Evolutionary conservation across 805 yeast species (phyloP).

Genomic region (Isabelozyma pseudorhagii): DNA sequence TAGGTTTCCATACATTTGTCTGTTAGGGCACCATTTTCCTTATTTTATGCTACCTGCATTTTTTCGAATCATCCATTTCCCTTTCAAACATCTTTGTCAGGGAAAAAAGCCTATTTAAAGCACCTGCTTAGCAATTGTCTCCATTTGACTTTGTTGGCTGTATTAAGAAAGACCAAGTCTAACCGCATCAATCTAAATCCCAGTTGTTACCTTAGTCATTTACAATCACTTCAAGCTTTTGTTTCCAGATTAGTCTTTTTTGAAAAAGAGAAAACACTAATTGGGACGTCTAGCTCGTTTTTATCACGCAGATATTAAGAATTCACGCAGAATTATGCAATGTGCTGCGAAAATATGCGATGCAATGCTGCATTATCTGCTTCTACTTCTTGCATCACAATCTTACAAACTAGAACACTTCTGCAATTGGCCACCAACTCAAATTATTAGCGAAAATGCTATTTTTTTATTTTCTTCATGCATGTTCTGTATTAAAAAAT

Average conservation of each 20-base stretch:
- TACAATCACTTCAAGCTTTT: background rate
- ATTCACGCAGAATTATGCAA: background rate
- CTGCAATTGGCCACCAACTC: background rate
- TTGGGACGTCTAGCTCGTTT: background rate
- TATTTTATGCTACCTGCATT: background rate
- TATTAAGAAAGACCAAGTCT: background rate
- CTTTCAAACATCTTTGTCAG: background rate
- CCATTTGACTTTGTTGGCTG: no score
- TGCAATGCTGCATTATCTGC: background rate
- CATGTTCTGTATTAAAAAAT: background rate
- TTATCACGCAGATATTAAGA: background rate
- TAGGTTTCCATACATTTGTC: background rate
- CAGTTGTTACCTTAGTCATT: background rate
- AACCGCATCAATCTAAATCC: background rate
- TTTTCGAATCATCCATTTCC: background rate
- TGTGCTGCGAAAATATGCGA: background rate
- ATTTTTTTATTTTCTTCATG: background rate
- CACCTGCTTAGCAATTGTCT: no score
- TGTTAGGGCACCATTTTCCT: no score
- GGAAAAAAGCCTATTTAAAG: background rate
- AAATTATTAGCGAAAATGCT: background rate
- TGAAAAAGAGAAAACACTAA: background rate
- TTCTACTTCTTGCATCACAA: background rate
- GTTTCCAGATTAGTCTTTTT: background rate
- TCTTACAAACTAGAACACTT: background rate